These are phyloP conservation scores for Candida berthetii DNA, from an alignment of 805 yeast species.

Conservation along the genomic window DNA sequence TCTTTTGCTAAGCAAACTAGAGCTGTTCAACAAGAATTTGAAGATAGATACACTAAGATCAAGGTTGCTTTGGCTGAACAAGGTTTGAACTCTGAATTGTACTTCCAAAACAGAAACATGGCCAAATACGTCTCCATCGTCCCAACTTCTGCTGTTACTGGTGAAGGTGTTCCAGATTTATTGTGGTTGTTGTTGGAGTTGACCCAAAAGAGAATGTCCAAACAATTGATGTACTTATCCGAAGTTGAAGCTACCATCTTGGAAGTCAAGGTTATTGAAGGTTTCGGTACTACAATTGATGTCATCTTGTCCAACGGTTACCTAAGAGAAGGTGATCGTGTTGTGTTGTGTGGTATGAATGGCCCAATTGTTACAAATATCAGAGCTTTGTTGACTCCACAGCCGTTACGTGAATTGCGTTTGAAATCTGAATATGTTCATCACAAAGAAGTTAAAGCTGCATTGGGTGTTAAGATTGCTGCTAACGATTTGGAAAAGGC, in stretches of 20 bases:
- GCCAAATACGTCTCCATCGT: slow-evolving; percentile 92
- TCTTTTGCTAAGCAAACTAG: slow-evolving; percentile 76
- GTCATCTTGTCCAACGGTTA: slow-evolving; percentile 97
- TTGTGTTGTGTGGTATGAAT: slow-evolving; percentile 94
- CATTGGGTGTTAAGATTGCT: slow-evolving; percentile 97
- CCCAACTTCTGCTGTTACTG: slow-evolving; percentile 98
- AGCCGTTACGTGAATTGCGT: slow-evolving; percentile 93
- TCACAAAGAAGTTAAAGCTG: slow-evolving; percentile 97
- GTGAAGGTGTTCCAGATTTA: slow-evolving; percentile 99
- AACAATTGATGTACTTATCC: slow-evolving; percentile 93
- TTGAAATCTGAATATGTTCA: slow-evolving; percentile 95
- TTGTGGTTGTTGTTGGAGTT: slow-evolving; percentile 91
- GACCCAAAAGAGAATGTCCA: slow-evolving; percentile 98
- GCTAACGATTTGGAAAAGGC: slow-evolving; percentile 98
- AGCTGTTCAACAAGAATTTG: slow-evolving; percentile 89
- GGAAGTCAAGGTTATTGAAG: slow-evolving; percentile 97
- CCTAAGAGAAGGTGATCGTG: slow-evolving; percentile 88
- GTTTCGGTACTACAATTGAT: slow-evolving; percentile 98
- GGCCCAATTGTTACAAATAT: slow-evolving; percentile 97
- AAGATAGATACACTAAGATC: slow-evolving; percentile 77
- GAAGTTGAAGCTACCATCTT: slow-evolving; percentile 92
- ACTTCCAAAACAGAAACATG: slow-evolving; percentile 91
- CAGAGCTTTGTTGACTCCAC: slow-evolving; percentile 95
- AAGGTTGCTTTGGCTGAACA: slow-evolving; percentile 94
- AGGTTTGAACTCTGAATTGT: slow-evolving; percentile 95